Evolutionary conservation across 2,329 filamentous ascomycete genomes (phyloP), one percentile per base, ranked within the genome.

Genomic region (Xylariaceae sp.): DNA sequence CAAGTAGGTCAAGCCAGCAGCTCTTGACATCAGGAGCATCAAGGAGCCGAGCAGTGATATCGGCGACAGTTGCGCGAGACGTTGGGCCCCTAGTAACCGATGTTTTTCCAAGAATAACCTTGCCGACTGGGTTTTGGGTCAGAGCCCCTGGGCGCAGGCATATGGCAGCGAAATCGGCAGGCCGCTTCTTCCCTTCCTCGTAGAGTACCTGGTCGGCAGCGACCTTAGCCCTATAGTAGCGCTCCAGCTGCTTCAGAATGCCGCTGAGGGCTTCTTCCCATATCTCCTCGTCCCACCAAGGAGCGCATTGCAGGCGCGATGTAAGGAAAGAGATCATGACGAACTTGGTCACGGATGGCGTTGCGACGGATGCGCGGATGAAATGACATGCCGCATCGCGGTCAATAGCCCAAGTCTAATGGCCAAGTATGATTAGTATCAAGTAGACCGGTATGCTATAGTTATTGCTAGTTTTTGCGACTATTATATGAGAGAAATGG

Each of bases 271-370:
- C 57, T 1, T 50, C 47, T n/a, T 69, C 63, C 74, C 75, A 81
- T 45, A 65, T 65, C 8, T 67, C 71, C 5, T 72, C 67, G 19
- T 68, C 62, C 76, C 77, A 83, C 61, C 80, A 85, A 0, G 72
- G 54, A 1, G 81, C 75, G 22, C 67, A 67, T 5, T 50, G 44
- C 21, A 74, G 70, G 20, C 83, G 75, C 16, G 77, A 76, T 47
- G 71, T 71, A 10, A 79, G 62, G 53, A 83, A 83, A 0, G 81
- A 85, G 42, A 87, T 69, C 55, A 86, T 74, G 39, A 87, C 71
- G 65, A 85, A 86, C 48, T 79, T 77, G 3, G 67, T 78, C 49
- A 85, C 69, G 17, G 67, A 66, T 0, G 79, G 73, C 0, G 73
- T 72, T 6, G 73, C 63, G 17, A 77, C 74, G 1, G 80, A 73